Conservation (phyloP, 2,329 filamentous ascomycete genomes). For the Hirsutella rhossiliensis region DNA sequence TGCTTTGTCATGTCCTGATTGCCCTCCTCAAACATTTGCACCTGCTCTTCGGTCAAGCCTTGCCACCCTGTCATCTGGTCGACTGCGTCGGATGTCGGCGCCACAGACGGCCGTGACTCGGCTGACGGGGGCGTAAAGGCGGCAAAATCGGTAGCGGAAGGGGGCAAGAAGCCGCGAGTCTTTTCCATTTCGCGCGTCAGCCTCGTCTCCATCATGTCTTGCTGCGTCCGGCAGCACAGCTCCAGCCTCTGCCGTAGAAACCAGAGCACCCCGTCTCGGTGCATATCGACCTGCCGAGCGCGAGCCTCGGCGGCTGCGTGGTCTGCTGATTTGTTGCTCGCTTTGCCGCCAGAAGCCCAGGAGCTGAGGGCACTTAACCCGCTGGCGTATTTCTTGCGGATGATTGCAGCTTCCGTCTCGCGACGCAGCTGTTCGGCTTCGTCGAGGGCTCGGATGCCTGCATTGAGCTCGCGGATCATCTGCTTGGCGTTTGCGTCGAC, state of each 20-base stretch:
- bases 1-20: conserved; percentile 88
- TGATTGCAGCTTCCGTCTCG: conserved; percentile 58
- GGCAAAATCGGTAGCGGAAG: conserved; percentile 19
- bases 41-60: conserved; percentile 67
- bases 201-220: conserved; percentile 85
- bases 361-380: conserved; percentile 51
- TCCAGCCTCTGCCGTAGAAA: conserved; percentile 67
- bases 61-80: conserved; percentile 19
- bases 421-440: conserved; percentile 74
- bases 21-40: conserved; percentile 87
- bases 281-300: conserved; percentile 52
- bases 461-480: conserved; percentile 74
- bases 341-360: conserved; percentile 52
- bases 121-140: conserved; percentile 14
- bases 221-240: conserved; percentile 65
- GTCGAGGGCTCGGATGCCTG: conserved; percentile 65
- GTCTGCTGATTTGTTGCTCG: conserved; percentile 43
- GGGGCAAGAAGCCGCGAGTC: conserved; percentile 62
- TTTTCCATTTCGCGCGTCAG: conserved; percentile 78
- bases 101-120: conserved; percentile 2
- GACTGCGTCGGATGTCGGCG: conserved; percentile 2
- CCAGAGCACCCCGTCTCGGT: conserved; percentile 76
- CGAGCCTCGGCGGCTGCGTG: conserved; percentile 61
- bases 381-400: conserved; percentile 56
- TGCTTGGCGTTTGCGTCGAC: conserved; percentile 81